phyloP scores from a whole-genome alignment of 148 eudicot genomes.

The Cornus florida region DNA sequence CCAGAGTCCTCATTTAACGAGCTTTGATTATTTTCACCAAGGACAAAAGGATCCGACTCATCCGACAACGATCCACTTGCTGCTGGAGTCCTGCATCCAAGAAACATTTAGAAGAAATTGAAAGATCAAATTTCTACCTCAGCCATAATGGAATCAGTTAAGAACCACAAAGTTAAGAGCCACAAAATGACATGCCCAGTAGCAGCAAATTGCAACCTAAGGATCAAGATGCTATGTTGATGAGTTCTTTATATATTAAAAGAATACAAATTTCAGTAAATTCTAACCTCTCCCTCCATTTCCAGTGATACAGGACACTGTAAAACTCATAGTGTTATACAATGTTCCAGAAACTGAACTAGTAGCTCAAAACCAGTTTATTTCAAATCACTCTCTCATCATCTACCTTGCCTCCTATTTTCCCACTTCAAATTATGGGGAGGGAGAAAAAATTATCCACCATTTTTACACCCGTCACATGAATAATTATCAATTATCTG shows the following conservation, averaged over 20 bases:
- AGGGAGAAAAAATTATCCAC: background rate
- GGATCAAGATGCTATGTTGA: background rate
- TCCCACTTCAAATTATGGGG: background rate
- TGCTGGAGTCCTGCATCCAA: constrained; percentile 66
- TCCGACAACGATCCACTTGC: constrained; percentile 74
- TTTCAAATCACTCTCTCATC: background rate
- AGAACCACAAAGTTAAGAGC: background rate
- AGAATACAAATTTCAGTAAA: background rate
- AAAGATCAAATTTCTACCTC: background rate
- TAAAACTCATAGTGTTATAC: background rate
- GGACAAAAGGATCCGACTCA: constrained; percentile 75
- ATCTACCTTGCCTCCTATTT: background rate
- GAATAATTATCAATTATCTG: background rate
- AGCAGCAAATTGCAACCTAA: constrained; percentile 3
- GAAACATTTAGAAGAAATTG: background rate
- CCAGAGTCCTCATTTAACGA: constrained; percentile 43
- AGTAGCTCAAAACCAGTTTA: background rate
- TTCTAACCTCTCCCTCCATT: background rate
- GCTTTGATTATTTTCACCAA: constrained; percentile 55
- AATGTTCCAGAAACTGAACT: background rate
- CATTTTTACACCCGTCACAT: background rate
- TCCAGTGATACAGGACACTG: background rate
- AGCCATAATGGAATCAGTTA: background rate
- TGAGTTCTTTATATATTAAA: background rate
- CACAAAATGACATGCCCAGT: background rate